Evolutionary conservation across 1,284 basidiomycete species (phyloP), one percentile per base, ranked within the genome.

Genomic region (Tilletia indica): DNA sequence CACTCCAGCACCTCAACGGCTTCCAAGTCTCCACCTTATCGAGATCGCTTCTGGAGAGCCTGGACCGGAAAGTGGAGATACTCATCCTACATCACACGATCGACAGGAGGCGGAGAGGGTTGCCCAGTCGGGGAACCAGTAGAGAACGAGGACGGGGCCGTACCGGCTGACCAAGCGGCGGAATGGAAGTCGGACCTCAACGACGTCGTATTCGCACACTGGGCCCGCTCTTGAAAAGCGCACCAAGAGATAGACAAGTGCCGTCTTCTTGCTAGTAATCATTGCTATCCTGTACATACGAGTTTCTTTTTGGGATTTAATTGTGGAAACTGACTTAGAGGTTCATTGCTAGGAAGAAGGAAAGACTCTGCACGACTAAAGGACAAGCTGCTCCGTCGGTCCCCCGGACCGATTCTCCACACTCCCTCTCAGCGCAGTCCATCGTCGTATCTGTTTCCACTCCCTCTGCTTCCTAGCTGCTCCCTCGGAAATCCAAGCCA

Each of bases 391-490:
- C 25, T 6, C 51, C 51, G 5, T 54, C 19, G 5, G 6, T 19
- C n/a, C 51, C 25, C 6, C 5, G 6, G 8, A 4, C 4, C 51
- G 4, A 6, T 4, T 54, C n/a, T 12, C 12, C 51, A 54, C 16
- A 58, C 51, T 54, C 51, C 51, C 51, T 54, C 51, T 54, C 51
- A 54, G 51, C 51, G 51, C 51, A 4, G 51, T 19, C n/a, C 51
- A 19, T 12, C n/a, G 51, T 31, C 4, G 6, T 6, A 19, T 6
- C 51, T 4, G n/a, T n/a, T n/a, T n/a, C n/a, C n/a, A n/a, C n/a
- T n/a, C n/a, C n/a, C n/a, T n/a, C n/a, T n/a, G n/a, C n/a, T n/a
- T n/a, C n/a, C 16, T 19, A 5, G 16, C 16, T 25, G 25, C 58
- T 38, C 21, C 58, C 21, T 61, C 58, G 8, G 11, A 34, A 54